Conservation (phyloP, 208 protist species). For the Trypanosoma boissoni region DNA sequence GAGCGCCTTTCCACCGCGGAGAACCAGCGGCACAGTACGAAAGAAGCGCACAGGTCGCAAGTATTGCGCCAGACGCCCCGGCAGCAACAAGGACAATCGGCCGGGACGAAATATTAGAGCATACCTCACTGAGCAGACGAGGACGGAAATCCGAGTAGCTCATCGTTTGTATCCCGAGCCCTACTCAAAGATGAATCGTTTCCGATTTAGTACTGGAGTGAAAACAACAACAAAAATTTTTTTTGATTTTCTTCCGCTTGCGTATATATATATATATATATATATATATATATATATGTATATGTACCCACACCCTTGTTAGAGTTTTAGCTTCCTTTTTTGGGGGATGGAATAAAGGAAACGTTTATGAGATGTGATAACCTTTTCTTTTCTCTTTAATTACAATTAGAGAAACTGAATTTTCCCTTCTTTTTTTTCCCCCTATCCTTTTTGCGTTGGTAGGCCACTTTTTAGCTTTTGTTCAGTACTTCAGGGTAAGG, state of each 20-base stretch:
- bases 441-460: no score
- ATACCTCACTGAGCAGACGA: neutral
- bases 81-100: conserved; percentile 1
- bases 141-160: no score
- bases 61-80: conserved; percentile 1
- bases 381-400: no score
- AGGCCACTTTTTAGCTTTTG: no score
- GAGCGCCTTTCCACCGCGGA: conserved; percentile 25
- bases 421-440: no score
- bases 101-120: neutral
- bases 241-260: no score
- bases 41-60: neutral
- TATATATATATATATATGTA: neutral
- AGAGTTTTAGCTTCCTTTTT: neutral
- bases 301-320: neutral
- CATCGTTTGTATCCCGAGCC: no score
- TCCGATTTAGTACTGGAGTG: neutral
- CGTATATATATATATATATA: conserved; percentile 9
- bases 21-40: conserved; percentile 19
- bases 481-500: no score
- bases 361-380: no score
- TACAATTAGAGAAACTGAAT: no score
- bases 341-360: neutral
- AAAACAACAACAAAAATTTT: conserved; percentile 10
- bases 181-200: no score